phyloP scores from a whole-genome alignment of 192 early-diverging fungal species.

The Entomortierella chlamydospora region DNA sequence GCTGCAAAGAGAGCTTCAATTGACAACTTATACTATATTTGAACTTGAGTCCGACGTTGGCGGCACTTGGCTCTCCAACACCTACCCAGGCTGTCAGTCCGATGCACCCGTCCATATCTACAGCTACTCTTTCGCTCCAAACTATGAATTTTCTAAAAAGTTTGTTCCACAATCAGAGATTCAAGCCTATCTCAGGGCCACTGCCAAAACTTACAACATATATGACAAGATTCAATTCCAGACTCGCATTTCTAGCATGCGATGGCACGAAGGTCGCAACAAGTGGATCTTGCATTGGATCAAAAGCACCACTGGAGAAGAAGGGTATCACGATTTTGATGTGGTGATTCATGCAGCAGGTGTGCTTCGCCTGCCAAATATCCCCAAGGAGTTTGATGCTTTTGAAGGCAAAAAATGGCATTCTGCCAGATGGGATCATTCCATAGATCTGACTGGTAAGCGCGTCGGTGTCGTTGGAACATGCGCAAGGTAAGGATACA shows the following conservation, averaged over 20 bases:
- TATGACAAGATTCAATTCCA: constrained; percentile 53
- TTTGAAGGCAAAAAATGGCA: constrained; percentile 59
- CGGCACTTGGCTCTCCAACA: constrained; percentile 57
- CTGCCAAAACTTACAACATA: constrained; percentile 50
- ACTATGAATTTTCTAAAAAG: constrained; percentile 55
- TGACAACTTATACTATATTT: constrained; percentile 54
- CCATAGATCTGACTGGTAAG: constrained; percentile 55
- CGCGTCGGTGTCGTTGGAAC: constrained; percentile 60
- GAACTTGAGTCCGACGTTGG: constrained; percentile 55
- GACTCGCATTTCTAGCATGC: constrained; percentile 30
- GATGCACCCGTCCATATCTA: constrained; percentile 58
- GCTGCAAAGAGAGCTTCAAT: constrained; percentile 53
- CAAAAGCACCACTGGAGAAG: neutral
- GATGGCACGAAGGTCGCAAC: constrained; percentile 28
- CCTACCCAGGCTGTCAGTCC: constrained; percentile 57
- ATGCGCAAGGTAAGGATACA: constrained; percentile 43
- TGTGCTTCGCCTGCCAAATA: constrained; percentile 39
- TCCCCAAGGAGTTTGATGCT: constrained; percentile 54
- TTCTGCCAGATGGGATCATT: constrained; percentile 57
- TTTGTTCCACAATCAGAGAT: constrained; percentile 40
- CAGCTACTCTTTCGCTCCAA: constrained; percentile 58
- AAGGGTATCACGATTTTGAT: constrained; percentile 36
- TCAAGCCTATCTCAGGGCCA: constrained; percentile 20
- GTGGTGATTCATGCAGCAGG: constrained; percentile 56
- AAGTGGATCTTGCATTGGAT: constrained; percentile 46